Evolutionary conservation across 345 rosid species (phyloP), one percentile per base, ranked within the genome.

Genomic region (Moringa oleifera): DNA sequence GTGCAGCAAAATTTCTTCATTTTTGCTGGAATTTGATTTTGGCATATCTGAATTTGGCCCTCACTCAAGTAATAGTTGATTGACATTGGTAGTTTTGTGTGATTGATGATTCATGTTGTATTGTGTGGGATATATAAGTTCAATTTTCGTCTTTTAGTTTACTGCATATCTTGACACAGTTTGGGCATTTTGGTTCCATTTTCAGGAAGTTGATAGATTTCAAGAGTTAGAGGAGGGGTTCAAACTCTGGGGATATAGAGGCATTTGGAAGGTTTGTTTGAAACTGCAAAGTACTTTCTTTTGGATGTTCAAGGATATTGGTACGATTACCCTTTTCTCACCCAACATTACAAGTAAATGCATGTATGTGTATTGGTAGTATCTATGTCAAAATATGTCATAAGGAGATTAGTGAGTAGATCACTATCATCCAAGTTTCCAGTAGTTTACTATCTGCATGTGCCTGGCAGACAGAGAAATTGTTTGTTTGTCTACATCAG

Each of bases 181-280:
- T 53, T 55, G 18, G 64, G 20, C 19, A 25, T 12, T 60, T 64
- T 64, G 54, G 59, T 52, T 64, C 25, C 52, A 50, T 53, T 73
- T 63, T 62, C 75, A 94, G 99, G 99, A 94, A 76, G 96, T 94
- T 66, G 99, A 94, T 80, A 82, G 73, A 74, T 88, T 86, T 82
- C 84, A 81, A 47, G 97, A 94, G 55, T 71, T 94, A 58, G 87
- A 86, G 70, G 80, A 82, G 63, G 87, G 79, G 61, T 64, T 94
- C 79, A 88, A 77, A 70, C 67, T 46, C 36, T 75, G 73, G 55
- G 99, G 99, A 25, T 94, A 90, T 55, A 62, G 56, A 61, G 95
- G 96, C 55, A 85, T 88, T 64, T 94, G 95, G 96, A 86, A 90
- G 92, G 99, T 94, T 57, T 41, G 58, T 36, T 22, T 23, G 50